Percentiles rank a stretch among this genome's conserved stretches.
Evolutionary conservation across 1,139 yeast genomes (phyloP).

Genomic region (Lodderomyces orthopsilosis): DNA sequence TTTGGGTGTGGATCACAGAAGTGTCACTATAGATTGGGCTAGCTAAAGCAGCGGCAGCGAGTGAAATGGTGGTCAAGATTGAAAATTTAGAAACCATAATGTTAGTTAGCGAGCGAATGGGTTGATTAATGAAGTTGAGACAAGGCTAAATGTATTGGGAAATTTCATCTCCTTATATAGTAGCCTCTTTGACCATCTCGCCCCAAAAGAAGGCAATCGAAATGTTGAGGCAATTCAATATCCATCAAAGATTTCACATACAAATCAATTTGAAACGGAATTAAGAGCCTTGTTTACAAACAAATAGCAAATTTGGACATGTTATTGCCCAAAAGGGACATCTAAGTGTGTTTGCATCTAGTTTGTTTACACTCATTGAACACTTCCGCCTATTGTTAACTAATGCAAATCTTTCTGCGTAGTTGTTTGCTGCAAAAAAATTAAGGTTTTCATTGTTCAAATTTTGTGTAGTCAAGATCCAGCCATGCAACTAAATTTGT

Average conservation of each 20-base stretch:
- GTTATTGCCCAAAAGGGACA: neutral
- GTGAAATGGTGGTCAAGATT: neutral
- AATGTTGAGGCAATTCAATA: neutral
- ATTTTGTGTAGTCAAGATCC: neutral
- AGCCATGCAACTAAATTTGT: neutral
- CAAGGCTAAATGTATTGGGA: neutral
- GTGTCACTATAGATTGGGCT: neutral
- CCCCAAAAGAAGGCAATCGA: neutral
- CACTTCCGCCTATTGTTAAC: neutral
- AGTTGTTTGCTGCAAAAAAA: neutral
- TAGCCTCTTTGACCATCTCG: neutral
- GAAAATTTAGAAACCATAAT: neutral
- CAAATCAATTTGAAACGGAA: too few relatives aligned
- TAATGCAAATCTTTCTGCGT: neutral
- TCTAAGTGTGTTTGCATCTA: neutral
- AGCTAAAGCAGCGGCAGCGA: conserved; percentile 1
- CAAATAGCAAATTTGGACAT: neutral
- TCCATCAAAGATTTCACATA: neutral
- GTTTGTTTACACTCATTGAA: neutral
- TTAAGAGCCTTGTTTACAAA: neutral
- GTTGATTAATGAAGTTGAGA: neutral
- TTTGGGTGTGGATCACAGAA: conserved; percentile 1
- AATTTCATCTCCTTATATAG: neutral
- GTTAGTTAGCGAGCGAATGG: conserved; percentile 1
- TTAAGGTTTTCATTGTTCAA: neutral